Base-by-base conservation (phyloP, 768 basidiomycete genomes). In the Leccinum ochraceum region DNA sequence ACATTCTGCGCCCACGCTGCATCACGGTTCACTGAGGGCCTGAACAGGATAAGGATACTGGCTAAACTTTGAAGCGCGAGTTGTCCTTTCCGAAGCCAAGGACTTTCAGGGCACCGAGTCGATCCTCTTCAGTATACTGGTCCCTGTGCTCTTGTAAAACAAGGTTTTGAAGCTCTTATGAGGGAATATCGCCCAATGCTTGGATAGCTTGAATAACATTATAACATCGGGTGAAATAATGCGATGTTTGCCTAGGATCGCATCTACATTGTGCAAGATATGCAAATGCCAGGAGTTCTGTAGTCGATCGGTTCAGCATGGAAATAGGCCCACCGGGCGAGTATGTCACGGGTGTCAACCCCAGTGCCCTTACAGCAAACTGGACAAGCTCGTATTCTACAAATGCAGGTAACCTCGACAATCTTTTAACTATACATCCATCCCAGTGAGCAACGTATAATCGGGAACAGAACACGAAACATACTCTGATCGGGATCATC, bases 181-280 rank as follows among this genome's bases (percentile, higher is more conserved):
- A 58, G 66, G 71, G 60, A 75, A 82, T 65, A 74, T 84, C 79
- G 32, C 80, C 80, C 56, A 80, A 75, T 53, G 77, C 76, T 56
- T 83, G 76, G 60, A 90, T 76, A 16, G 77, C 71, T 57, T 77
- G 75, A 14, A 86, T 78, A 56, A 92, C 77, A 46, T 74, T 73
- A 32, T 76, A 79, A 46, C 92, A 75, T 56, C 79, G 77, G 3
- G 83, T 81, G 71, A 90, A 92, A 70, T 92, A 89, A 14, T 75
- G 69, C 4, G 84, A 63, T 0, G 90, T 92, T 39, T 79, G 75
- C 3, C 73, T 76, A 32, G 90, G 90, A 67, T 93, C 86, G 72
- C 92, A 94, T 60, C 90, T 88, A 68, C 86, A 89, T 72, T 94
- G 90, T 0, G 90, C 87, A 58, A 87, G 74, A 67, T 94, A 94